Conservation (phyloP, 169 alveolate genomes). For the Plasmodium berghei region DNA sequence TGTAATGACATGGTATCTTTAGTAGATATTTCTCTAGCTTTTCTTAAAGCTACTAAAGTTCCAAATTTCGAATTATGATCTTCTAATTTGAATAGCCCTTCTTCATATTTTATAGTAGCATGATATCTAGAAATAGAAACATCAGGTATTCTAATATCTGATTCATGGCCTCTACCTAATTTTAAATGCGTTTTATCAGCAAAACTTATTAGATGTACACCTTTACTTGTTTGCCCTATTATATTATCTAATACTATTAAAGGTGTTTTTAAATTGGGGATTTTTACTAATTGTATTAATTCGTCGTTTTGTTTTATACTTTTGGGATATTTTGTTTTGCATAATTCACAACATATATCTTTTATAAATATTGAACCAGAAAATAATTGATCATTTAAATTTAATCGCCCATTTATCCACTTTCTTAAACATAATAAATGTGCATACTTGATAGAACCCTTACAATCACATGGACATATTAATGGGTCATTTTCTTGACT, state of each 20-base stretch:
- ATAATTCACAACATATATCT: conserved; percentile 90
- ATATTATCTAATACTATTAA: conserved; percentile 92
- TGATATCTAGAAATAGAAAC: conserved; percentile 98
- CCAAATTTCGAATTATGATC: conserved; percentile 99
- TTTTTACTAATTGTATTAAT: conserved; percentile 83
- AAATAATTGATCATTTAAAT: conserved; percentile 80
- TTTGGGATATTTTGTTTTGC: conserved; percentile 89
- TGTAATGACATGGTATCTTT: conserved; percentile 81
- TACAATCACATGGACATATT: conserved; percentile 94
- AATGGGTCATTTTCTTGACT: conserved; percentile 90
- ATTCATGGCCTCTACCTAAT: conserved; percentile 98
- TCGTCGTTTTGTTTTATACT: conserved; percentile 83
- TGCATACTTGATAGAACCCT: conserved; percentile 94
- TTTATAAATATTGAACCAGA: conserved; percentile 83
- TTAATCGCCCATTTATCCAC: conserved; percentile 95
- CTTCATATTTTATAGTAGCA: conserved; percentile 93
- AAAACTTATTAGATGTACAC: conserved; percentile 87
- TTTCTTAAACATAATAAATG: conserved; percentile 95
- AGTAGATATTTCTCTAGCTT: conserved; percentile 83
- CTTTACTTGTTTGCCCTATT: conserved; percentile 85
- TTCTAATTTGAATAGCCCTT: conserved; percentile 93
- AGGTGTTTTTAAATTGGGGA: conserved; percentile 91
- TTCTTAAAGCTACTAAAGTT: conserved; percentile 93
- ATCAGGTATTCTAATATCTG: conserved; percentile 98
- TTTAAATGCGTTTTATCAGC: conserved; percentile 86